Evolutionary conservation across 2,329 filamentous ascomycete species (phyloP).

Genomic region (Ophiostoma tasmaniense): DNA sequence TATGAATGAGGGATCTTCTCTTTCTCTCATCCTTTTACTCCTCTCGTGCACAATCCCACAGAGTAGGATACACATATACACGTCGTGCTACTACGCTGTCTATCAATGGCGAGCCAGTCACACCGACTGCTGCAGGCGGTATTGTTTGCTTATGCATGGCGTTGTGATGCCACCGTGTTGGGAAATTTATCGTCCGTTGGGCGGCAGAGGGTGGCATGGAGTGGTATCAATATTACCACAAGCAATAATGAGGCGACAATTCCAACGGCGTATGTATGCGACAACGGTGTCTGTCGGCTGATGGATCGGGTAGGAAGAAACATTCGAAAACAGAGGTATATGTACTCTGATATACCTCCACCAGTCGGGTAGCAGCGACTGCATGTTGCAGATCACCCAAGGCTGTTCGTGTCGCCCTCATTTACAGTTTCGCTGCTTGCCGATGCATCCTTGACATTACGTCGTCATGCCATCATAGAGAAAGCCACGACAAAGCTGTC

Average conservation of each 20-base stretch:
- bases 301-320: not conserved
- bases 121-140: not conserved
- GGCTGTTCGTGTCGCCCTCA: not conserved
- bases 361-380: not conserved
- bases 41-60: not conserved
- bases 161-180: not conserved
- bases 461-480: not conserved
- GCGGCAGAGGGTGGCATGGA: not conserved
- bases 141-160: not conserved
- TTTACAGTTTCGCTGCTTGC: not conserved
- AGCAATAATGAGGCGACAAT: not conserved
- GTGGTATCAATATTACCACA: not conserved
- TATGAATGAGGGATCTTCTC: not conserved
- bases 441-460: not conserved
- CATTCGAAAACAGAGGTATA: not conserved
- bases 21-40: not conserved
- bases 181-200: not conserved
- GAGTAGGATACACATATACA: not conserved
- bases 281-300: not conserved
- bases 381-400: not conserved
- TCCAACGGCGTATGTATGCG: not conserved
- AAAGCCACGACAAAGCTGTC: not conserved
- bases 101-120: not conserved
- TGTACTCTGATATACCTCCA: not conserved
- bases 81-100: not conserved